A percentile compares a stretch with the other conserved stretches of the same genome.
These are phyloP conservation scores for Phlebiopsis gigantea DNA, from an alignment of 768 basidiomycete species.

Conservation along the genomic window DNA sequence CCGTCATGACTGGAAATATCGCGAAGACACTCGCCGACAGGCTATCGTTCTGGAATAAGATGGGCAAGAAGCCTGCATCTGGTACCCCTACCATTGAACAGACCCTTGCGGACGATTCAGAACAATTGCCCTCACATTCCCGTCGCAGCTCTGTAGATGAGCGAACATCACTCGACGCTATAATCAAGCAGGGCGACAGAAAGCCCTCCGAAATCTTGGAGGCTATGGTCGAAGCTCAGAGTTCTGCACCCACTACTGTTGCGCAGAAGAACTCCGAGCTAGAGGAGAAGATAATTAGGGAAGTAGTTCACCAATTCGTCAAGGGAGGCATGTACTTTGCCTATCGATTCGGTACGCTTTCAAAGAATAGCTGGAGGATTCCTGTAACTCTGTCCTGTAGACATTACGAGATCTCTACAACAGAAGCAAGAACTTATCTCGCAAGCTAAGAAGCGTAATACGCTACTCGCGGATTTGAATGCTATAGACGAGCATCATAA, in stretches of 20 bases:
- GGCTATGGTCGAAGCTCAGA: constrained; percentile 52
- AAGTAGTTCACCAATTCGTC: constrained; percentile 69
- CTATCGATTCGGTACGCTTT: constrained; percentile 68
- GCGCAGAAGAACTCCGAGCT: constrained; percentile 73
- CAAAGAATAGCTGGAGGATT: neutral
- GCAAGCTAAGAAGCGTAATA: constrained; percentile 52
- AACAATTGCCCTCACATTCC: constrained; percentile 7
- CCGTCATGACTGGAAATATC: constrained; percentile 41
- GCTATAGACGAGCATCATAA: constrained; percentile 32
- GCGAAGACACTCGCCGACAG: constrained; percentile 59
- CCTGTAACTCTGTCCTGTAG: constrained; percentile 30
- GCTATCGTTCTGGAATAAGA: constrained; percentile 70
- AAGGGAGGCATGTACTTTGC: constrained; percentile 91
- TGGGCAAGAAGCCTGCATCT: constrained; percentile 34
- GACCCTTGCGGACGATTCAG: neutral
- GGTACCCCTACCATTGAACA: constrained; percentile 5
- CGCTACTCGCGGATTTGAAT: constrained; percentile 56
- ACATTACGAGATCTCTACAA: constrained; percentile 79
- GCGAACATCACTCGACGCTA: constrained; percentile 24
- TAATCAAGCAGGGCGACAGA: constrained; percentile 18
- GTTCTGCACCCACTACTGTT: constrained; percentile 52
- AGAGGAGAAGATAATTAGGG: constrained; percentile 77
- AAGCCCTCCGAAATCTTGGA: constrained; percentile 48
- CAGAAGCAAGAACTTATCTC: constrained; percentile 66
- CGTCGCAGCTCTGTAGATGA: constrained; percentile 14